A percentile compares a stretch with the other conserved stretches of the same genome.
Conservation (phyloP, 345 rosid genomes). For the Euphorbia pulcherrima region DNA sequence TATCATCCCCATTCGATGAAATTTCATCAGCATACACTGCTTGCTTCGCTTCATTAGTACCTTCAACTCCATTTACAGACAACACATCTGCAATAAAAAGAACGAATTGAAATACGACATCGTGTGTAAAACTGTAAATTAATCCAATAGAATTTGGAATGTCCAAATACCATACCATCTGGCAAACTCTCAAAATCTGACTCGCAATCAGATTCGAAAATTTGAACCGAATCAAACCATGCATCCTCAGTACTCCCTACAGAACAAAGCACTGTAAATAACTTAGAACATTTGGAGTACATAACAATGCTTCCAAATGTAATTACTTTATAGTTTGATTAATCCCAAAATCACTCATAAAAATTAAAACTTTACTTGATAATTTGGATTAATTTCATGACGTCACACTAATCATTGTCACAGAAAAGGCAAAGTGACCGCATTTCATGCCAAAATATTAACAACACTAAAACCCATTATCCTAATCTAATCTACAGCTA, state of each 20-base stretch:
- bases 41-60: conserved; percentile 33
- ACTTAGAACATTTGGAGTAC: too few species aligned
- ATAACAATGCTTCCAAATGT: not conserved
- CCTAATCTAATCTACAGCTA: conserved; percentile 10
- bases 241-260: conserved; percentile 30
- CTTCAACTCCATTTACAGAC: conserved; percentile 22
- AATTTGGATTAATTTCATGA: conserved; percentile 1
- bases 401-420: not conserved
- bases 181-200: conserved; percentile 31
- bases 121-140: not conserved
- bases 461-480: not conserved
- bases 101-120: not conserved
- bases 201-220: conserved; percentile 31
- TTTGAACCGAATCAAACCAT: conserved; percentile 29
- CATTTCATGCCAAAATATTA: conserved; percentile 20
- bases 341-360: not conserved
- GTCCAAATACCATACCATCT: conserved; percentile 22
- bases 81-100: conserved; percentile 23
- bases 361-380: not conserved
- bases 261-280: conserved; percentile 13
- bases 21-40: conserved; percentile 56
- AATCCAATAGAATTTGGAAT: conserved; percentile 1
- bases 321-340: not conserved
- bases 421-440: conserved; percentile 6
- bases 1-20: conserved; percentile 31